Evolutionary conservation across 2,329 filamentous ascomycete genomes (phyloP).

Genomic region (Paracoccidioides lutzii): DNA sequence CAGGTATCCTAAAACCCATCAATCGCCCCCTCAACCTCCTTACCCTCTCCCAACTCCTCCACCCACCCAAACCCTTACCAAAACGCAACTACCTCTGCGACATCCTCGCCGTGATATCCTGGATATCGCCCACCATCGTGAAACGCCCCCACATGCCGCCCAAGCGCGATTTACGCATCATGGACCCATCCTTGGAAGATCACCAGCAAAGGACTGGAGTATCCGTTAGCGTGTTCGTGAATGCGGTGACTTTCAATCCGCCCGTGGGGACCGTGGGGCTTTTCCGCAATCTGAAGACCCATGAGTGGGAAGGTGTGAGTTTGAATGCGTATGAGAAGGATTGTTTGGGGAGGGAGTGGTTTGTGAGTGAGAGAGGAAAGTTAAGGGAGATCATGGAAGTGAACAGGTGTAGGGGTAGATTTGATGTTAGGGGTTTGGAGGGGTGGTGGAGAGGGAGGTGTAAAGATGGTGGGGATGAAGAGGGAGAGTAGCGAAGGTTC

Average conservation of each 20-base stretch:
- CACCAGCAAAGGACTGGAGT: conserved; percentile 9
- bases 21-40: conserved; percentile 5
- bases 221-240: conserved; percentile 18
- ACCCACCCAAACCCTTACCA: conserved; percentile 10
- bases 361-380: conserved; percentile 11
- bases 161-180: conserved; percentile 20
- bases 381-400: conserved; percentile 9
- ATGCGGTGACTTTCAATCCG: conserved; percentile 17
- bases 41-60: conserved; percentile 12
- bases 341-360: conserved; percentile 16
- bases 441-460: conserved; percentile 12
- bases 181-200: conserved; percentile 14
- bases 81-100: conserved; percentile 17
- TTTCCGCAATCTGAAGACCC: conserved; percentile 18
- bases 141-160: conserved; percentile 15
- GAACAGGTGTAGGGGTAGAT: neutral
- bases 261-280: conserved; percentile 17
- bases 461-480: conserved; percentile 5
- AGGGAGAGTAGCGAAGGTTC: conserved; percentile 6
- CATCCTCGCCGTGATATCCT: conserved; percentile 17
- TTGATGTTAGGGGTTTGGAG: conserved; percentile 1
- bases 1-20: neutral
- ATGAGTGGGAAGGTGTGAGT: conserved; percentile 17
- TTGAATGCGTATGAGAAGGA: conserved; percentile 19
- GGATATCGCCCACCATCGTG: conserved; percentile 15